A percentile compares a stretch with the other conserved stretches of the same genome.
Conservation (phyloP, 202 grass and related monocot genomes). For the Schoenoplectus tabernaemontani region DNA sequence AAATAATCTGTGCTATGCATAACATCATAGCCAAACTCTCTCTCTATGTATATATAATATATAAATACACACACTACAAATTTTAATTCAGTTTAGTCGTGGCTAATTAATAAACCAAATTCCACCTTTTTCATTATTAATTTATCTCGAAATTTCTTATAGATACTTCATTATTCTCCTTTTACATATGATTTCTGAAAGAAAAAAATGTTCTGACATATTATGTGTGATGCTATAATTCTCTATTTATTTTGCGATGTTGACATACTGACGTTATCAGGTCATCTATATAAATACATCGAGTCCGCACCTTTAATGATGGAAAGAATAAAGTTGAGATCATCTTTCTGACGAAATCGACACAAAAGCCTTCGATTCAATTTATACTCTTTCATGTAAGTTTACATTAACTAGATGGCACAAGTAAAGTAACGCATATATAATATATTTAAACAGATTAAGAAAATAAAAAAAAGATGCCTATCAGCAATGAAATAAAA, state of each 20-base stretch:
- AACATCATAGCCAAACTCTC: too few relatives aligned
- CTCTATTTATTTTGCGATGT: not conserved
- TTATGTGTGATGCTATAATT: not conserved
- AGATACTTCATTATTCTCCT: not conserved
- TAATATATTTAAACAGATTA: too few relatives aligned
- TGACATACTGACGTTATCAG: not conserved
- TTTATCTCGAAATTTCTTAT: not conserved
- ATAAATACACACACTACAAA: too few relatives aligned
- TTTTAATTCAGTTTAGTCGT: not conserved
- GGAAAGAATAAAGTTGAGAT: not conserved
- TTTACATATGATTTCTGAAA: not conserved
- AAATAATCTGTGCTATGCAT: too few relatives aligned
- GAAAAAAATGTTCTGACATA: not conserved
- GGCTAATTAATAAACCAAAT: not conserved
- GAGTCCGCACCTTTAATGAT: not conserved
- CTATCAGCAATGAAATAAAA: not conserved
- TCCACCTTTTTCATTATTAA: not conserved
- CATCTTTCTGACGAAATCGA: not conserved
- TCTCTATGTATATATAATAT: too few relatives aligned
- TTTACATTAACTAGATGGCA: too few relatives aligned
- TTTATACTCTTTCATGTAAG: too few relatives aligned
- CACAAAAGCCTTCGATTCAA: not conserved
- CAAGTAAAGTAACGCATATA: too few relatives aligned
- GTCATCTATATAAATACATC: not conserved
- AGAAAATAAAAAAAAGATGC: too few relatives aligned